phyloP scores from a whole-genome alignment of 2,329 filamentous ascomycete species.

The Fusarium denticulatum region DNA sequence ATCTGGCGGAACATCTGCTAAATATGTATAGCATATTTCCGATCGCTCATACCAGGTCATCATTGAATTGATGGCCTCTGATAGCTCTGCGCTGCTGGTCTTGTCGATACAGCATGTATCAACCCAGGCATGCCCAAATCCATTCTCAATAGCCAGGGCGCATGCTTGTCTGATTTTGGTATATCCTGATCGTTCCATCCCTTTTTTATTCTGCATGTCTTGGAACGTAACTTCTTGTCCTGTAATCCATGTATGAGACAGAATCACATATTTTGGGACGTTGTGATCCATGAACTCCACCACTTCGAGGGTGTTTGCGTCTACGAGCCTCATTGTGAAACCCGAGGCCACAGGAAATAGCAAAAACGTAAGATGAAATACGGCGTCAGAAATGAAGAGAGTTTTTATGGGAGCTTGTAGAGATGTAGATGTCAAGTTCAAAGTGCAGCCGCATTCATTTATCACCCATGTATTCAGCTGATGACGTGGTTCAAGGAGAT shows the following conservation, averaged over 20 bases:
- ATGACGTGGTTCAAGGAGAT: not conserved
- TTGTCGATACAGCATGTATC: not conserved
- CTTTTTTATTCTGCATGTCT: accelerated
- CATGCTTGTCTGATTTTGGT: not conserved
- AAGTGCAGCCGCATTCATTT: not conserved
- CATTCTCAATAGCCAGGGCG: not conserved
- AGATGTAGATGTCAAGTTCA: not conserved
- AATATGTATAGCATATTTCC: not conserved
- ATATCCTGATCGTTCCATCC: not conserved
- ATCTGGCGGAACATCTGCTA: not conserved
- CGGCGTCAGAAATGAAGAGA: too few relatives aligned
- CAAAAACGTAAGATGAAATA: accelerated
- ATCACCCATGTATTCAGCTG: not conserved
- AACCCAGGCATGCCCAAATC: not conserved
- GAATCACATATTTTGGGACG: not conserved
- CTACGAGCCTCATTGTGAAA: not conserved
- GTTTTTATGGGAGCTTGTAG: accelerated
- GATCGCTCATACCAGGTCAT: not conserved
- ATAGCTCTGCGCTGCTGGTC: not conserved
- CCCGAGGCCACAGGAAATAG: accelerated
- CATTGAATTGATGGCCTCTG: not conserved
- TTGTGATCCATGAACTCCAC: not conserved
- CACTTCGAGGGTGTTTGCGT: not conserved
- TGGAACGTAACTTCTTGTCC: not conserved
- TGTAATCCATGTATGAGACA: not conserved